Conservation (phyloP, 805 yeast species). For the Starmerella sirachaensis region DNA sequence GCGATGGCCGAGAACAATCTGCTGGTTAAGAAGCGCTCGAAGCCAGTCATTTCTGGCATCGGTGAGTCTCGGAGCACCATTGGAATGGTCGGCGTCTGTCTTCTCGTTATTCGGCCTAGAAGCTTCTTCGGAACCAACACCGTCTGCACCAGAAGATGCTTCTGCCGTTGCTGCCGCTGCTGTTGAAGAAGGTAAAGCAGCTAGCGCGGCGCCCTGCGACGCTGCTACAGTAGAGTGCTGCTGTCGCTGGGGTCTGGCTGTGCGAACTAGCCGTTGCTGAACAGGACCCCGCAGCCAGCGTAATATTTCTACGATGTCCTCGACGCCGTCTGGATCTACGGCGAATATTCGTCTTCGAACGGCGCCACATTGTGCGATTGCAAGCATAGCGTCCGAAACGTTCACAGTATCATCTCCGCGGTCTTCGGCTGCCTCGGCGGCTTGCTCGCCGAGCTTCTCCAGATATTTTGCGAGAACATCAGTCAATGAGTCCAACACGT, state of each 20-base stretch:
- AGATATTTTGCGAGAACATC: slow-evolving; percentile 63
- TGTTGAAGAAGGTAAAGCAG: slow-evolving; percentile 20
- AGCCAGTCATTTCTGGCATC: slow-evolving; percentile 27
- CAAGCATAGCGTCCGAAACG: slow-evolving; percentile 60
- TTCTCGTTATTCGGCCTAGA: background rate
- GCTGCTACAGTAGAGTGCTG: slow-evolving; percentile 15
- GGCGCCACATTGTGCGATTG: slow-evolving; percentile 51
- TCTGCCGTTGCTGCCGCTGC: slow-evolving; percentile 15
- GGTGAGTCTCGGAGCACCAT: background rate
- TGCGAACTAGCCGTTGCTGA: slow-evolving; percentile 17
- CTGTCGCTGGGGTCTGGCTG: slow-evolving; percentile 17
- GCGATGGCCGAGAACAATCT: slow-evolving; percentile 28
- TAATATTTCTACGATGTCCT: slow-evolving; percentile 41
- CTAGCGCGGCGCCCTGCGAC: slow-evolving; percentile 22
- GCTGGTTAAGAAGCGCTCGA: slow-evolving; percentile 24
- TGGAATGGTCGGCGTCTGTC: no score
- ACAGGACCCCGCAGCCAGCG: slow-evolving; percentile 35
- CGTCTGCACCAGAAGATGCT: background rate
- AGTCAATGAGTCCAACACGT: slow-evolving; percentile 60
- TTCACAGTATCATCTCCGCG: slow-evolving; percentile 38
- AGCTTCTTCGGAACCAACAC: no score
- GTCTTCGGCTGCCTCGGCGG: slow-evolving; percentile 39
- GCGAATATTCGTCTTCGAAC: no score
- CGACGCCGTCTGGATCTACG: slow-evolving; percentile 31
- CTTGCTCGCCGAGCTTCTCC: slow-evolving; percentile 39